Evolutionary conservation across 495 filamentous ascomycete genomes (phyloP).

Genomic region (Podospora pseudoanserina): DNA sequence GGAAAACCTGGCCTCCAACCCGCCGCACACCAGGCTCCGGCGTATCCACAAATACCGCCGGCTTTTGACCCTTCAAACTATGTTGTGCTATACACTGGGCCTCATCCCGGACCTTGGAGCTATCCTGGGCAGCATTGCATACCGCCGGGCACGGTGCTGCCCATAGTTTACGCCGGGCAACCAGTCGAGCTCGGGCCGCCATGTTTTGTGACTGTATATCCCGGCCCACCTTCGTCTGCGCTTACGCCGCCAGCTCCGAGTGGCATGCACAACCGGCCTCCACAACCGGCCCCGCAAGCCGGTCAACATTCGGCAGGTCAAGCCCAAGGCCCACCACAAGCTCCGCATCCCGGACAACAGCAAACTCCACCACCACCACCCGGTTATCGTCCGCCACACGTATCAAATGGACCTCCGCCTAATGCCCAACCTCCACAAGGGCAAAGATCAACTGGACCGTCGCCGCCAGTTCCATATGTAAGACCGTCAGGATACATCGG

Average conservation of each 20-base stretch:
- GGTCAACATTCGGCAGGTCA: constrained; percentile 2
- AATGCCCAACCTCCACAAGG: neutral
- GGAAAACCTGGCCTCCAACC: neutral
- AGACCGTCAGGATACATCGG: constrained; percentile 3
- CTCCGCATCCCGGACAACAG: constrained; percentile 1
- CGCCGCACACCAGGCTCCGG: neutral
- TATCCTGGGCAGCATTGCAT: constrained; percentile 10
- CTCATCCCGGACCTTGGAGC: constrained; percentile 12
- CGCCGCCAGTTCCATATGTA: constrained; percentile 1
- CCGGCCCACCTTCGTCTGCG: constrained; percentile 11
- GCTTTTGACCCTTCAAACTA: constrained; percentile 12
- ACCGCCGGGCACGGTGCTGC: constrained; percentile 13
- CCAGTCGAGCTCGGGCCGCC: constrained; percentile 8
- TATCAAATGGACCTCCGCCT: neutral
- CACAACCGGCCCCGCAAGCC: neutral
- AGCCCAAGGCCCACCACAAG: neutral
- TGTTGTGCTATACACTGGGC: constrained; percentile 14
- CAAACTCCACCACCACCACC: neutral
- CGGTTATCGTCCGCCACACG: neutral
- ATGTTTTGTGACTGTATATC: constrained; percentile 14
- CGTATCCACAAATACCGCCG: constrained; percentile 8
- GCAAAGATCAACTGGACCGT: neutral
- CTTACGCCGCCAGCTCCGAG: neutral
- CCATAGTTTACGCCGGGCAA: constrained; percentile 16
- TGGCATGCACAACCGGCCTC: neutral